A percentile compares a stretch with the other conserved stretches of the same genome.
These are phyloP conservation scores for Guadua angustifolia DNA, from an alignment of 176 grass and related monocot species.

Conservation along the genomic window DNA sequence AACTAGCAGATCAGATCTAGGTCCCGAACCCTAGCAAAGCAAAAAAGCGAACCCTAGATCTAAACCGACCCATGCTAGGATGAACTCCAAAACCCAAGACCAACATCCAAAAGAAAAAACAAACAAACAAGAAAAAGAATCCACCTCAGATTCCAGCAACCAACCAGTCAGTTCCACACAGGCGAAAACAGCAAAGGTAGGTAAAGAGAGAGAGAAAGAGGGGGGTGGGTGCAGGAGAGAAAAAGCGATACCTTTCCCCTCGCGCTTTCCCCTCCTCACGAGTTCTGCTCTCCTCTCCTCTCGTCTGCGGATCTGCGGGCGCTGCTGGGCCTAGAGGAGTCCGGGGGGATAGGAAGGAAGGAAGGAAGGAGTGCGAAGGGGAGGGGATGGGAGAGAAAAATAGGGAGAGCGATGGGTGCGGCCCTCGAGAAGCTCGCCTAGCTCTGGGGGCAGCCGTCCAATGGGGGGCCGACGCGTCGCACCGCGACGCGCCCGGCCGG, in stretches of 20 bases:
- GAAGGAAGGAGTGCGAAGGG: background rate
- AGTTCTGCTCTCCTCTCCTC: background rate
- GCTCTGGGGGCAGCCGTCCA: slow-evolving; percentile 15
- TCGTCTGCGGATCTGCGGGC: background rate
- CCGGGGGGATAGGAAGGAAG: background rate
- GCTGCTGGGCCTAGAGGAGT: background rate
- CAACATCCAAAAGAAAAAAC: background rate
- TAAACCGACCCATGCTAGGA: background rate
- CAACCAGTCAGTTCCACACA: background rate
- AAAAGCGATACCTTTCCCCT: background rate
- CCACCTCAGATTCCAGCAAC: slow-evolving; percentile 17
- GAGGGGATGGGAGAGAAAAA: slow-evolving; percentile 4
- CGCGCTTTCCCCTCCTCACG: background rate
- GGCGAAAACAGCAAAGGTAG: background rate
- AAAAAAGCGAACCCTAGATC: background rate
- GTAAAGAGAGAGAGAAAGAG: too few species aligned
- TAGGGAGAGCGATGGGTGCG: slow-evolving; percentile 27
- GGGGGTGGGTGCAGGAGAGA: too few species aligned
- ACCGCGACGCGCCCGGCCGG: background rate
- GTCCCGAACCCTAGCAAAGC: background rate
- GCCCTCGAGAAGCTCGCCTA: slow-evolving; percentile 40
- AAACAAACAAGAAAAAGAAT: background rate
- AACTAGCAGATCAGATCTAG: background rate
- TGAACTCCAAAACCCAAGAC: background rate
- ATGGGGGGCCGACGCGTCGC: slow-evolving; percentile 19